These are phyloP conservation scores for Ogataea salicorniae DNA, from an alignment of 805 yeast genomes.

Conservation along the genomic window DNA sequence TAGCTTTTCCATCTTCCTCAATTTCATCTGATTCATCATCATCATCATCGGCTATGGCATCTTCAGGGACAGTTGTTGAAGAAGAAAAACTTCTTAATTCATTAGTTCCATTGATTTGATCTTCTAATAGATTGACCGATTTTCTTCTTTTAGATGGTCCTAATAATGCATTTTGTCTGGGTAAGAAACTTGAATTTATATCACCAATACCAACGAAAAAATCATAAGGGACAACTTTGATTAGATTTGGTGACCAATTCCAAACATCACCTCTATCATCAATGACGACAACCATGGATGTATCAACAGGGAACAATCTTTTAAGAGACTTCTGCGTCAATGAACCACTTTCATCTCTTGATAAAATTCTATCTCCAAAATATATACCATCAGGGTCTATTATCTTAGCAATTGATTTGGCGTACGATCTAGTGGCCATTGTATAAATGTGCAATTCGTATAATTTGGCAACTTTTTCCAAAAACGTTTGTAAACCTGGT, in stretches of 20 bases:
- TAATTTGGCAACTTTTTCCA: conserved; percentile 52
- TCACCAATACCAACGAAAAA: conserved; percentile 97
- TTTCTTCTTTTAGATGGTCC: conserved; percentile 63
- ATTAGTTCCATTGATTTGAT: conserved; percentile 28
- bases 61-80: background rate
- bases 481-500: conserved; percentile 78
- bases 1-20: conserved; percentile 3
- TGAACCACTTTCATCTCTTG: conserved; percentile 93
- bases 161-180: conserved; percentile 57
- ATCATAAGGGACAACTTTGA: conserved; percentile 92
- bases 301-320: conserved; percentile 90
- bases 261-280: conserved; percentile 99
- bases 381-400: conserved; percentile 85
- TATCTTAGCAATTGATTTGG: conserved; percentile 79
- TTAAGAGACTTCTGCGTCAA: conserved; percentile 83
- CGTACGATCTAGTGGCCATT: conserved; percentile 96
- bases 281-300: conserved; percentile 91
- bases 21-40: conserved; percentile 8
- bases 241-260: conserved; percentile 91
- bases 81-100: conserved; percentile 4
- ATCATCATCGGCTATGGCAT: conserved; percentile 13
- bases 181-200: conserved; percentile 87
- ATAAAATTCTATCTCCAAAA: conserved; percentile 87
- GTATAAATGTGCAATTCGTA: conserved; percentile 95
- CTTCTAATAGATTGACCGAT: conserved; percentile 53